phyloP scores from a whole-genome alignment of 345 rosid genomes.

The Syzygium grande region DNA sequence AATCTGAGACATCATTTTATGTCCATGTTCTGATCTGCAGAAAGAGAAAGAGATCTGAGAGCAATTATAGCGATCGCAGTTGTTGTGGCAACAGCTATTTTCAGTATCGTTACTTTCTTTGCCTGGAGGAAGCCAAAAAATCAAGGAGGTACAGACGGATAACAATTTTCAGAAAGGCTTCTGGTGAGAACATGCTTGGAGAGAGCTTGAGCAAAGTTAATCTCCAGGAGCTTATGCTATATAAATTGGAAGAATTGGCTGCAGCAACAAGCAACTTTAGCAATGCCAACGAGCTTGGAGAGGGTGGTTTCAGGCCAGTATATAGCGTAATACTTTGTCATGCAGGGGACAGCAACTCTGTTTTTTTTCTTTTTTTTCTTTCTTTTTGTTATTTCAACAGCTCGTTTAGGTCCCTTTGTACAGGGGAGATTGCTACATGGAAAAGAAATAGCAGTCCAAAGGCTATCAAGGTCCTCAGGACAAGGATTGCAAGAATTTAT shows the following conservation, averaged over 20 bases:
- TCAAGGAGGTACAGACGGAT: neutral
- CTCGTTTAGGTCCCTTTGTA: neutral
- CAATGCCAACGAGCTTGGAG: constrained; percentile 16
- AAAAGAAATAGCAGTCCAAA: constrained; percentile 32
- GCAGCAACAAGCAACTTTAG: constrained; percentile 23
- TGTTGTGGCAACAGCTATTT: neutral
- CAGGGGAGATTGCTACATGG: constrained; percentile 21
- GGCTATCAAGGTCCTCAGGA: constrained; percentile 17
- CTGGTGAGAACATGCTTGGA: neutral
- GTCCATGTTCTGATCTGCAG: neutral
- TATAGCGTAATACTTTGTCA: constrained; percentile 1
- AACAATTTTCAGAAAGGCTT: neutral
- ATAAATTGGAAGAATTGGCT: constrained; percentile 27
- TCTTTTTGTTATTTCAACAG: neutral
- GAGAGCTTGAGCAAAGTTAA: neutral
- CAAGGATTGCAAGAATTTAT: constrained; percentile 27
- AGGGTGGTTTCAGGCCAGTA: constrained; percentile 17
- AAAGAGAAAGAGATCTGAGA: neutral
- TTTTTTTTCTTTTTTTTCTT: neutral
- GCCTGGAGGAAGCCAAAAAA: neutral
- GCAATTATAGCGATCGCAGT: neutral
- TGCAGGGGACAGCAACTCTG: neutral
- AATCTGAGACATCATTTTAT: neutral
- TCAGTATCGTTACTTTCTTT: neutral
- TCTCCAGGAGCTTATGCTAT: constrained; percentile 17